Conservation (phyloP, 2,329 filamentous ascomycete genomes). For the Fusarium goolgardi region DNA sequence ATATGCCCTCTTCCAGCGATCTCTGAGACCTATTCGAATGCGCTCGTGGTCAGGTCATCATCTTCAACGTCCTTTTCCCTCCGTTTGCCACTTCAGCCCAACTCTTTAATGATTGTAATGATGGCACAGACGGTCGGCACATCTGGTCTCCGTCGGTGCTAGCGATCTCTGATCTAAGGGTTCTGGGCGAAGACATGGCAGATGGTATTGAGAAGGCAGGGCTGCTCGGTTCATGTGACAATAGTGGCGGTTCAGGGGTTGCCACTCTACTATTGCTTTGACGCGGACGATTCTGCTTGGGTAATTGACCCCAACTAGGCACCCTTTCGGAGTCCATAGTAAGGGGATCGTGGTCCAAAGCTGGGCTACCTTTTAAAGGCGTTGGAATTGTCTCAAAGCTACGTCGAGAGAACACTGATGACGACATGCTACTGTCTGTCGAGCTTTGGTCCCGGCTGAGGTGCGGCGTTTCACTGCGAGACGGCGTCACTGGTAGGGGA, state of each 20-base stretch:
- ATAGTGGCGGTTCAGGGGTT: constrained; percentile 32
- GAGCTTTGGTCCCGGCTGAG: constrained; percentile 53
- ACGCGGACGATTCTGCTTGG: constrained; percentile 16
- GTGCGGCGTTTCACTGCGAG: constrained; percentile 52
- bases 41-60: constrained; percentile 34
- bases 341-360: constrained; percentile 33
- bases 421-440: constrained; percentile 58
- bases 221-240: constrained; percentile 36
- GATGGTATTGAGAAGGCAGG: constrained; percentile 48
- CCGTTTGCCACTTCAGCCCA: constrained; percentile 56
- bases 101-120: constrained; percentile 53
- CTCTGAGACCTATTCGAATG: constrained; percentile 36
- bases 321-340: constrained; percentile 26
- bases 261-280: constrained; percentile 12
- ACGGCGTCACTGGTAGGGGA: constrained; percentile 55
- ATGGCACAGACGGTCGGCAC: constrained; percentile 45
- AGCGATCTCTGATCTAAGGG: constrained; percentile 35
- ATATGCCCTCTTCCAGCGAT: constrained; percentile 13
- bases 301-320: constrained; percentile 45
- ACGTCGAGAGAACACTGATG: constrained; percentile 55
- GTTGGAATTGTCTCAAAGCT: constrained; percentile 53
- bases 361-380: constrained; percentile 49
- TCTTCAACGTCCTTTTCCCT: constrained; percentile 33
- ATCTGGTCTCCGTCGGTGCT: constrained; percentile 37
- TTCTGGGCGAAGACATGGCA: constrained; percentile 50